Conservation (phyloP, 2,329 filamentous ascomycete genomes). For the Neocatenulostroma microsporum region DNA sequence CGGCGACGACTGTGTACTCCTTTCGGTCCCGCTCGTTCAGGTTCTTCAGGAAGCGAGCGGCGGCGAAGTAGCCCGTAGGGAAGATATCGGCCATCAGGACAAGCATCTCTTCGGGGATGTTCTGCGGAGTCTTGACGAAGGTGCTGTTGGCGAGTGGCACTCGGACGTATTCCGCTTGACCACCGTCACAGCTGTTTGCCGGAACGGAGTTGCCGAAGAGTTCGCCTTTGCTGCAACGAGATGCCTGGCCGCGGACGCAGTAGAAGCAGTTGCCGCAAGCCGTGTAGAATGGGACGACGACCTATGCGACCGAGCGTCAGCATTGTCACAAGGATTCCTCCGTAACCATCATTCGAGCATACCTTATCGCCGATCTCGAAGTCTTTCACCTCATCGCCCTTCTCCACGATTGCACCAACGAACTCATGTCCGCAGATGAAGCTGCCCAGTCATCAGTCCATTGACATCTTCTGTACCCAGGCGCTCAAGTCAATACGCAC, state of each 20-base stretch:
- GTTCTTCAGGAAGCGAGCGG: slow-evolving; percentile 65
- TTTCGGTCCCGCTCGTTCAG: slow-evolving; percentile 50
- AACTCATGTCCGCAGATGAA: slow-evolving; percentile 75
- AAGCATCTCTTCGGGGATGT: slow-evolving; percentile 64
- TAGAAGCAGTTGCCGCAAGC: slow-evolving; percentile 79
- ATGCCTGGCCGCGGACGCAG: slow-evolving; percentile 67
- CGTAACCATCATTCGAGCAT: too few species aligned
- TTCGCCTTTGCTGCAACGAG: slow-evolving; percentile 61
- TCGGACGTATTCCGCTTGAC: slow-evolving; percentile 46
- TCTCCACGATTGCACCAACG: slow-evolving; percentile 63
- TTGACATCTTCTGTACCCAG: too few species aligned
- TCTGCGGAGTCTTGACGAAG: slow-evolving; percentile 62
- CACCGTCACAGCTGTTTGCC: slow-evolving; percentile 26
- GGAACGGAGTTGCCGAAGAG: slow-evolving; percentile 52
- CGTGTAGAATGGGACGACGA: slow-evolving; percentile 76
- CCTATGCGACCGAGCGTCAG: slow-evolving; percentile 39
- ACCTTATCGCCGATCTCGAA: slow-evolving; percentile 61
- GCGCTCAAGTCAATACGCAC: too few species aligned
- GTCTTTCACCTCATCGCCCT: slow-evolving; percentile 59
- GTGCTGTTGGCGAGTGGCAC: slow-evolving; percentile 76
- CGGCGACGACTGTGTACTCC: slow-evolving; percentile 65
- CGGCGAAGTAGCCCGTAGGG: slow-evolving; percentile 74
- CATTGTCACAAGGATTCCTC: too few species aligned
- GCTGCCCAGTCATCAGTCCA: not conserved
- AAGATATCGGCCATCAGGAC: slow-evolving; percentile 93